Evolutionary conservation across 176 grass and related monocot genomes (phyloP).

Genomic region (Themeda triandra): DNA sequence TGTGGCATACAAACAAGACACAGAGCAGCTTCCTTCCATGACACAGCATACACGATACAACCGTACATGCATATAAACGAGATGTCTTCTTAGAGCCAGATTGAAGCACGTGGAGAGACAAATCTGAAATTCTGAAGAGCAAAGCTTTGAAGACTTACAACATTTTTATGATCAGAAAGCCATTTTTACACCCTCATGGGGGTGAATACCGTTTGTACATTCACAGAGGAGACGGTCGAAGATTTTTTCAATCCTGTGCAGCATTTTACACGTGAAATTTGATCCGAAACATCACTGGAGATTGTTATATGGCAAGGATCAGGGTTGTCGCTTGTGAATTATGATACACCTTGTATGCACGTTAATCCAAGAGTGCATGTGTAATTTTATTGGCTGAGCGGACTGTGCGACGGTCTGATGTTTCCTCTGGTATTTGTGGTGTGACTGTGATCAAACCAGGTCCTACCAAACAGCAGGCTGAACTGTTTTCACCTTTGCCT

Average conservation of each 20-base stretch:
- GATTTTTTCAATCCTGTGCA: constrained; percentile 13
- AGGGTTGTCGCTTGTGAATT: neutral
- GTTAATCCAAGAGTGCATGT: neutral
- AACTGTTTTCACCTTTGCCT: neutral
- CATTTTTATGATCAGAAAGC: neutral
- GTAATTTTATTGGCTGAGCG: neutral
- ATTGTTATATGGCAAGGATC: neutral
- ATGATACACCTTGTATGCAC: neutral
- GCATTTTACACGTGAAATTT: neutral
- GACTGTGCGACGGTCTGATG: neutral
- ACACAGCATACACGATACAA: neutral
- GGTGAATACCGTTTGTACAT: constrained; percentile 23
- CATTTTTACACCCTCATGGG: neutral
- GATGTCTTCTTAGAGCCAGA: constrained; percentile 15
- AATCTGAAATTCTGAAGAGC: constrained; percentile 11
- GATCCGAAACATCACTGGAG: neutral
- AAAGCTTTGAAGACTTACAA: constrained; percentile 10
- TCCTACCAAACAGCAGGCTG: neutral
- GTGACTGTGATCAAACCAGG: neutral
- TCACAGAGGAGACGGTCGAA: neutral
- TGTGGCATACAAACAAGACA: constrained; percentile 9
- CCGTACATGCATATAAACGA: constrained; percentile 12
- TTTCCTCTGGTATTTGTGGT: neutral
- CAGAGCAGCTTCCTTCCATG: neutral
- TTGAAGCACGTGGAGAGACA: neutral